A percentile compares a stretch with the other conserved stretches of the same genome.
Conservation (phyloP, 441 rosid genomes). For the Erysimum cheiri region DNA sequence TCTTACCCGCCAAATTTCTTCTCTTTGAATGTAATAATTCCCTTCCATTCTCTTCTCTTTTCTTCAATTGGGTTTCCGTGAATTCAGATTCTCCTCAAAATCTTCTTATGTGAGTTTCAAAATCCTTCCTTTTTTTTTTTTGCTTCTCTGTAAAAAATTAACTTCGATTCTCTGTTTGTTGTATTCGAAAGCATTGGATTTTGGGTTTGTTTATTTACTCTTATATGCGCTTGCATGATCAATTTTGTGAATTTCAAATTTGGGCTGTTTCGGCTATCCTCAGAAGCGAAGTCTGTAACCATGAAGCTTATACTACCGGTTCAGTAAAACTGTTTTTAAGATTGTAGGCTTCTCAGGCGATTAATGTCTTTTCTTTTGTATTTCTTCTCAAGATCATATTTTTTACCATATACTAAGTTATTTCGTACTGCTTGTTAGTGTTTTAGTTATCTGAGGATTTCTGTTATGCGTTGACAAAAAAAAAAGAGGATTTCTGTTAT, state of each 20-base stretch:
- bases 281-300: too few species aligned
- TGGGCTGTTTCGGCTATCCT: too few species aligned
- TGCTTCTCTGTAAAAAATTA: conserved; percentile 17
- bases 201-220: neutral
- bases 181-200: neutral
- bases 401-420: neutral
- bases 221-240: neutral
- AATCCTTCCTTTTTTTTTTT: conserved; percentile 5
- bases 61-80: conserved; percentile 4
- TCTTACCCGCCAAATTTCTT: conserved; percentile 40
- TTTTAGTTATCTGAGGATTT: neutral
- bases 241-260: neutral
- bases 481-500: neutral
- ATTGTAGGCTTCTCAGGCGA: too few species aligned
- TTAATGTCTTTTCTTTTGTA: too few species aligned
- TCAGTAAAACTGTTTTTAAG: neutral
- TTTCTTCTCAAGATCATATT: too few species aligned
- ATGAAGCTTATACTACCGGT: too few species aligned
- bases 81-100: neutral
- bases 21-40: conserved; percentile 11
- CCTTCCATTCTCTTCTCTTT: neutral
- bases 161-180: conserved; percentile 12
- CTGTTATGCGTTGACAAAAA: too few species aligned
- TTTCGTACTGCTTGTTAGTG: neutral
- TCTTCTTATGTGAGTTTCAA: conserved; percentile 17